Base-by-base conservation (phyloP, 139 green algal genomes). In the Eudorina sp. region DNA sequence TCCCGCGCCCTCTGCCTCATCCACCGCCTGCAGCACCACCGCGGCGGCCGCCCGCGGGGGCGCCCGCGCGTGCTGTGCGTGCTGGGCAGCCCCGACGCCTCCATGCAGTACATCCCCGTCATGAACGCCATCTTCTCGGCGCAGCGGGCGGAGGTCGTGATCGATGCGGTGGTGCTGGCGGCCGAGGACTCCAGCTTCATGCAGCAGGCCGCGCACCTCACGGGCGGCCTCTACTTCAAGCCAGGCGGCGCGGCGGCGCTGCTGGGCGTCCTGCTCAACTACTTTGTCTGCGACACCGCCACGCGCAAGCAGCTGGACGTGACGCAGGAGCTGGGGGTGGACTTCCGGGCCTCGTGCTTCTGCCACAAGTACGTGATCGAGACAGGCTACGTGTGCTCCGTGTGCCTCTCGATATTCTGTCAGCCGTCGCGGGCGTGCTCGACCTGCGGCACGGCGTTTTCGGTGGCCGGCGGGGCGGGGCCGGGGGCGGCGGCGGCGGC, bases 391-490 rank as follows among this genome's bases (percentile, higher is more conserved):
- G 96, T 98, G 36, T 98, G 96, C 90, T 98, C 95, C 0, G 96
- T 98, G 74, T 98, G 96, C 86, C 92, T 98, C 19, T 97, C 94
- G 78, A 96, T 98, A 73, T 98, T 97, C 91, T 98, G 96, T 92
- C 68, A 91, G 85, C 84, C 81, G 51, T 62, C 53, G 3, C 19
- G 66, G 31, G 66, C 43, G 5, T 89, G 84, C 84, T 53, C 53
- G 53, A 89, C 84, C 5, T 89, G 84, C 31, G 70, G 70, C 18
- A 89, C 84, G 48, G 45, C 14, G 3, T 89, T 89, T n/a, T n/a
- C n/a, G n/a, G n/a, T n/a, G n/a, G n/a, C n/a, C n/a, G n/a, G n/a
- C n/a, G n/a, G n/a, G n/a, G n/a, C n/a, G n/a, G n/a, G n/a, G n/a
- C n/a, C n/a, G n/a, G n/a, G n/a, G n/a, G n/a, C n/a, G n/a, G n/a